Base-by-base conservation (phyloP, 2,329 filamentous ascomycete species). In the Lojkania enalia region DNA sequence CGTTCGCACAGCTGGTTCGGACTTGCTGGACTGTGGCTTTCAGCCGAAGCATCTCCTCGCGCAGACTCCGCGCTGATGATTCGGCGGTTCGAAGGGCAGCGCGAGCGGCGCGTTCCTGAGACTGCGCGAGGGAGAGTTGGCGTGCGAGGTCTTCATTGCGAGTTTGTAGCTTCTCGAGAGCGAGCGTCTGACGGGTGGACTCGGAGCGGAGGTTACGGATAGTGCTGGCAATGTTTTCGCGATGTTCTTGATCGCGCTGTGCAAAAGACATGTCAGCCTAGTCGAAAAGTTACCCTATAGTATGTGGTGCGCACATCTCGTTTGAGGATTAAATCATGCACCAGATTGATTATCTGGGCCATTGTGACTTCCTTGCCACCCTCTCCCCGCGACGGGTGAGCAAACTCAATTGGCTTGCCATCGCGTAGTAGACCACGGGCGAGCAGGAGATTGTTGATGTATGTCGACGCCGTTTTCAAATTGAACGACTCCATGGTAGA, bases 211-310 rank as follows among this genome's bases (percentile, higher is more conserved):
- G 73, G 18, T 78, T 82, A 46, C 88, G 87, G 43, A 97, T 81
- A 3, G 88, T 89, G 12, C 82, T 81, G 3, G 89, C 89, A 15
- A 96, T 78, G 21, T 84, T 85, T 70, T 96, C 92, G 60, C 89
- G 86, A 67, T 95, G 87, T 53, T 94, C 88, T 51, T 90, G 87
- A 71, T 96, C 92, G 66, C 90, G 88, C 87, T 95, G n/a, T n/a
- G 69, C 3, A 35, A 44, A 5, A n/a, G n/a, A n/a, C n/a, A 35
- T 11, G 31, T 35, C 9, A 9, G 25, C n/a, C 25, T n/a, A n/a
- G n/a, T n/a, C n/a, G n/a, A n/a, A n/a, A n/a, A n/a, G n/a, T n/a
- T n/a, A n/a, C n/a, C n/a, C n/a, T n/a, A n/a, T n/a, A n/a, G n/a
- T n/a, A n/a, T n/a, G n/a, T n/a, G n/a, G n/a, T n/a, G n/a, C 84